Percentiles rank a stretch among this genome's conserved stretches.
Conservation (phyloP, 352 stramenopile genomes). For the Pythium biforme region DNA sequence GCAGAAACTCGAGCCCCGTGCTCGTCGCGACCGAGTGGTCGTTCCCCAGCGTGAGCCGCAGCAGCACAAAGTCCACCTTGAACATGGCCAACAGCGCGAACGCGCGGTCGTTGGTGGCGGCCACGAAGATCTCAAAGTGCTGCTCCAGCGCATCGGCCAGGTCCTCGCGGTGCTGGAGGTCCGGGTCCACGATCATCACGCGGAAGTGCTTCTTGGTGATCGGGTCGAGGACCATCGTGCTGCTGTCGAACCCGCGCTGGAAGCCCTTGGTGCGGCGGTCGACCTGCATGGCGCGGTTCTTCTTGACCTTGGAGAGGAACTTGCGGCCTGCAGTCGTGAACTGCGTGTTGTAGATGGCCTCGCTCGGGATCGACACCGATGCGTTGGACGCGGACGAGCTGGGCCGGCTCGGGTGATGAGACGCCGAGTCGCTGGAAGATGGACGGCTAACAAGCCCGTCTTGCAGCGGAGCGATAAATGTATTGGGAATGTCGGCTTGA, state of each 20-base stretch:
- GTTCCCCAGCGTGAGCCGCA: constrained; percentile 51
- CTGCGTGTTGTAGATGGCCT: constrained; percentile 81
- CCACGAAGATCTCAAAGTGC: constrained; percentile 67
- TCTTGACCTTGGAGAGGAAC: constrained; percentile 73
- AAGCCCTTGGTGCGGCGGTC: constrained; percentile 67
- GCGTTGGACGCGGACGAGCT: constrained; percentile 12
- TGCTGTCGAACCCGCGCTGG: constrained; percentile 44
- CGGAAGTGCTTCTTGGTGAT: constrained; percentile 63
- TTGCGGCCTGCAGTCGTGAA: constrained; percentile 64
- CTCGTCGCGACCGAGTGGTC: constrained; percentile 54
- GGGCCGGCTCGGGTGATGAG: background rate
- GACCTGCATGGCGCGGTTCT: constrained; percentile 74
- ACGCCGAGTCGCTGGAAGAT: constrained; percentile 7
- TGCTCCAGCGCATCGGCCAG: constrained; percentile 62
- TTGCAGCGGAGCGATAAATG: background rate
- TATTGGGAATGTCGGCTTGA: background rate
- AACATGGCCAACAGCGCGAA: constrained; percentile 64
- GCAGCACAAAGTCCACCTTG: constrained; percentile 57
- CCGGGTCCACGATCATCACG: constrained; percentile 61
- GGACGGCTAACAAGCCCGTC: constrained; percentile 5
- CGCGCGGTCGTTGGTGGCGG: constrained; percentile 57
- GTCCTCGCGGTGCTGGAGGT: constrained; percentile 61
- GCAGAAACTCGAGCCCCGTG: constrained; percentile 47
- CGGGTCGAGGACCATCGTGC: constrained; percentile 46
- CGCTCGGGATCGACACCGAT: constrained; percentile 34